Base-by-base conservation (phyloP, 768 basidiomycete genomes). In the Rhodotorula diobovata region DNA sequence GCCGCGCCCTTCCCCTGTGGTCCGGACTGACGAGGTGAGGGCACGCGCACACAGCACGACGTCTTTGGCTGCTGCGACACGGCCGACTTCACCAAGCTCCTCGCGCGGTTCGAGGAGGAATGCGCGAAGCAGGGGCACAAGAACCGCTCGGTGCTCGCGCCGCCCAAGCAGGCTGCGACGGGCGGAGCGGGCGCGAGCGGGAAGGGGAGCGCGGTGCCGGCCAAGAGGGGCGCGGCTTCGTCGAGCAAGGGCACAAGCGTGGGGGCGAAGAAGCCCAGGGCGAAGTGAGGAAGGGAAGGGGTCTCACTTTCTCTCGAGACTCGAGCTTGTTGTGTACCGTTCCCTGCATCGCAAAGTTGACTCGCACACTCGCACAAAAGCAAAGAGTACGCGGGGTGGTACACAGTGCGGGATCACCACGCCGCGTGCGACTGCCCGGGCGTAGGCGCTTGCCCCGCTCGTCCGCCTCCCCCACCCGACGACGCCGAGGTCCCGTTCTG, bases 1-100 rank as follows among this genome's bases (percentile, higher is more conserved):
- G 7, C 15, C 16, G 8, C 50, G 37, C 23, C 9, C 11, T 25
- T 37, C 39, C 4, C 39, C 15, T 28, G 39, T 58, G 14, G n/a
- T 16, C 4, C 34, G 18, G 1, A 15, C 23, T 39, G 37, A n/a
- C 50, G 15, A 10, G 16, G 16, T 28, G n/a, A 21, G 21, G 37
- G 25, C 41, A 11, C 48, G 11, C 48, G 25, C 48, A 8, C 25
- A 18, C 62, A 64, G 64, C 55, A 84, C 67, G 80, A 82, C n/a
- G 76, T 83, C 21, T 84, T 85, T 59, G 84, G 83, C 0, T 82
- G 80, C 66, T 84, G 84, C 82, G 80, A 77, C 23, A 77, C 81
- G 18, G 77, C 78, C 32, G 81, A 84, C 68, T 85, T 84, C 78
- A 80, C 80, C 32, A 78, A 76, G 28, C 75, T 84, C 61, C 79